A percentile compares a stretch with the other conserved stretches of the same genome.
These are phyloP conservation scores for Byssothecium circinans DNA, from an alignment of 2,329 filamentous ascomycete genomes.

Conservation along the genomic window DNA sequence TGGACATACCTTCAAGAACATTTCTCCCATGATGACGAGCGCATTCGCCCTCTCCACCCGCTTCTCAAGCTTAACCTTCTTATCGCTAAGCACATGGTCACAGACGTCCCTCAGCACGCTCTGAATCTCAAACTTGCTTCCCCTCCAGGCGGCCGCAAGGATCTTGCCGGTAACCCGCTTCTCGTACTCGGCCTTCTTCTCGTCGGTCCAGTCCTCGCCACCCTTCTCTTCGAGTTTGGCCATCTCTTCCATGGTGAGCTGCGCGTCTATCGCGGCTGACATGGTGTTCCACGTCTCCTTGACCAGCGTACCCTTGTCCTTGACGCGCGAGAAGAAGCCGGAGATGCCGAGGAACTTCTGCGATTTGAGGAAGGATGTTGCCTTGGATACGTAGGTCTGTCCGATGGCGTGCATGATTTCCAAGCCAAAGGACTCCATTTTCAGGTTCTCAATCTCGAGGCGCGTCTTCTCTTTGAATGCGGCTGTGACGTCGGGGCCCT, in stretches of 20 bases:
- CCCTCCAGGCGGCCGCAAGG: slow-evolving; percentile 91
- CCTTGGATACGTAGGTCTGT: slow-evolving; percentile 85
- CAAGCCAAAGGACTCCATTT: slow-evolving; percentile 98
- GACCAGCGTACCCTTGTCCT: slow-evolving; percentile 94
- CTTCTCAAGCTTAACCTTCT: slow-evolving; percentile 79
- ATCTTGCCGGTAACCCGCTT: slow-evolving; percentile 97
- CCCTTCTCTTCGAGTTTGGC: slow-evolving; percentile 91
- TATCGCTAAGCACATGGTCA: slow-evolving; percentile 79
- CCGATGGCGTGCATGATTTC: slow-evolving; percentile 97
- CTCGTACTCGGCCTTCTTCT: slow-evolving; percentile 95
- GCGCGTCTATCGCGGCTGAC: slow-evolving; percentile 90
- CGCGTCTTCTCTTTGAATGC: slow-evolving; percentile 94
- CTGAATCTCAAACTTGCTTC: slow-evolving; percentile 97
- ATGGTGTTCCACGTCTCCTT: slow-evolving; percentile 99
- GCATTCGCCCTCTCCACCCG: slow-evolving; percentile 88
- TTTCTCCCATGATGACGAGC: slow-evolving; percentile 82
- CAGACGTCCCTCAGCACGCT: slow-evolving; percentile 93
- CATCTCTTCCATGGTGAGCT: slow-evolving; percentile 99
- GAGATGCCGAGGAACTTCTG: slow-evolving; percentile 97
- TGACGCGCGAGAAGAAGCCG: slow-evolving; percentile 90
- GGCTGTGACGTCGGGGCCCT: slow-evolving; percentile 76
- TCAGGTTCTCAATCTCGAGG: slow-evolving; percentile 94
- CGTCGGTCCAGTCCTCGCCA: slow-evolving; percentile 97
- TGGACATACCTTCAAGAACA: slow-evolving; percentile 75
- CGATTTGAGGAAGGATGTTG: slow-evolving; percentile 82